Evolutionary conservation across 768 basidiomycete species (phyloP).

Genomic region (Psilocybe cubensis): DNA sequence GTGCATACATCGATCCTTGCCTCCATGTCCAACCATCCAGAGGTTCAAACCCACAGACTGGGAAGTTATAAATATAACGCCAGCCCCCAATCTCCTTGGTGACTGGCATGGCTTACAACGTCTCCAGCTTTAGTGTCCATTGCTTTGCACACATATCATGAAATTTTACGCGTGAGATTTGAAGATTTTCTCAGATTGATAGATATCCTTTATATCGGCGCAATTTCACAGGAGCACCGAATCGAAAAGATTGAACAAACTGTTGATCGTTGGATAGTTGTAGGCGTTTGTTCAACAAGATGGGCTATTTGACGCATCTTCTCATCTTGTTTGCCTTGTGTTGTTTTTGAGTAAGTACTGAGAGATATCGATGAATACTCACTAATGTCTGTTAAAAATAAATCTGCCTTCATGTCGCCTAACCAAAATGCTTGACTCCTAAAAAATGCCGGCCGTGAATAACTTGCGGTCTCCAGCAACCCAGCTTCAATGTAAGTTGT

Average conservation of each 20-base stretch:
- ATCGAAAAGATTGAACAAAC: neutral
- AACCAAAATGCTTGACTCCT: too few relatives aligned
- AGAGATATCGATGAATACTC: too few relatives aligned
- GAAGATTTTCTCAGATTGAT: neutral
- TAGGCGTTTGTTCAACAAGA: neutral
- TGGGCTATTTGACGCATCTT: neutral
- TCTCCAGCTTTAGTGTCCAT: neutral
- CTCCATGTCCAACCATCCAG: too few relatives aligned
- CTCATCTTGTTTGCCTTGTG: neutral
- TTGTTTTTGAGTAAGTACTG: too few relatives aligned
- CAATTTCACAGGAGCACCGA: neutral
- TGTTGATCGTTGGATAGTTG: neutral
- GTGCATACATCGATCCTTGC: too few relatives aligned
- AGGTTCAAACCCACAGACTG: neutral
- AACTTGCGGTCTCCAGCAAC: too few relatives aligned
- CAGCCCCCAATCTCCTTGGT: constrained; percentile 5
- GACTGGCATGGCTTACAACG: constrained; percentile 7
- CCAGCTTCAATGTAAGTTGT: too few relatives aligned
- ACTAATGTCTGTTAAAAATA: too few relatives aligned
- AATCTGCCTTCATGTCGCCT: too few relatives aligned
- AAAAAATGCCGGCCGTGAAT: too few relatives aligned
- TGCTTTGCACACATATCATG: neutral
- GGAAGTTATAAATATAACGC: neutral
- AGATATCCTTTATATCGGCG: neutral
- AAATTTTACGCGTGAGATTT: neutral